Evolutionary conservation across 495 filamentous ascomycete genomes (phyloP).

Genomic region (Podospora comata): DNA sequence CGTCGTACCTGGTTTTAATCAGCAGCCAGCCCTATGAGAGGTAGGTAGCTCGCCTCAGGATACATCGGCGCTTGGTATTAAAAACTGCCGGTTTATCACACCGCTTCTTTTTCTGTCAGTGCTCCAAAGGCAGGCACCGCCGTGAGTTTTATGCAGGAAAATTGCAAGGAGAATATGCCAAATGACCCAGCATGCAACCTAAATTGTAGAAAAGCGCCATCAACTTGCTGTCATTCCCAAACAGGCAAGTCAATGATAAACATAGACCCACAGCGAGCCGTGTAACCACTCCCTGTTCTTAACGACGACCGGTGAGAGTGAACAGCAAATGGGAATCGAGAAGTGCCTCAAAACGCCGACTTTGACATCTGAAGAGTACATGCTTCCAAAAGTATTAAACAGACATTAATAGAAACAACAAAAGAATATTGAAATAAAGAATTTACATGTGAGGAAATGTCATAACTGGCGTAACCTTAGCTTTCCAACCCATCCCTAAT

Average conservation of each 20-base stretch:
- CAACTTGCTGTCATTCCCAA: neutral
- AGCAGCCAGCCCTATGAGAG: no score
- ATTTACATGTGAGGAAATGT: neutral
- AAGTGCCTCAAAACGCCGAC: neutral
- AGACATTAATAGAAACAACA: neutral
- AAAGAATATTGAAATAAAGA: neutral
- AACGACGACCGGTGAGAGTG: neutral
- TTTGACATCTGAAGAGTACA: neutral
- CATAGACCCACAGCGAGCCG: neutral
- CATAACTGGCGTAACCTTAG: constrained; percentile 4
- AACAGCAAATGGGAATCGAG: neutral
- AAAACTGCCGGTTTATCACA: neutral
- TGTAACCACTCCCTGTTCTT: neutral
- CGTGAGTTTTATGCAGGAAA: neutral
- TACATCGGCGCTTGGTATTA: no score
- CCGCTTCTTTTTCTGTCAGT: neutral
- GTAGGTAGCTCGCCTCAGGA: no score
- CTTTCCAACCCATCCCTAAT: neutral
- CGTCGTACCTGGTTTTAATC: no score
- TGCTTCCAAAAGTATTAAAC: neutral
- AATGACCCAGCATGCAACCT: neutral
- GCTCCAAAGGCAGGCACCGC: no score
- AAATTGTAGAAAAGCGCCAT: neutral
- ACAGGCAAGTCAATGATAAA: neutral
- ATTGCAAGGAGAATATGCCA: neutral